Conservation (phyloP, 2,329 filamentous ascomycete species). For the Emergomyces orientalis region DNA sequence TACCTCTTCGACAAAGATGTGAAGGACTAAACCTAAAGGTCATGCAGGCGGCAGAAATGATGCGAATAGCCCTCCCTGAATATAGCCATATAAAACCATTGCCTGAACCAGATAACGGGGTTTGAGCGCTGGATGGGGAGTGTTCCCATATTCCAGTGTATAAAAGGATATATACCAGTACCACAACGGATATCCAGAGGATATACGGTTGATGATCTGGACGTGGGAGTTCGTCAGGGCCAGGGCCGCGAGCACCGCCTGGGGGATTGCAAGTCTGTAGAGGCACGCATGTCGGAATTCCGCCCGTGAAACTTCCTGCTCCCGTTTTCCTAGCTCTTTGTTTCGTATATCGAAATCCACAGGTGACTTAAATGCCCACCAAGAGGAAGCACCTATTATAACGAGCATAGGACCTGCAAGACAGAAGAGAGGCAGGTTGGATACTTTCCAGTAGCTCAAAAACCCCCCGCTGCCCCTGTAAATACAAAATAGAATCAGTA, state of each 20-base stretch:
- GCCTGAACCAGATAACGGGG: slow-evolving; percentile 46
- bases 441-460: slow-evolving; percentile 78
- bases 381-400: slow-evolving; percentile 55
- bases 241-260: slow-evolving; percentile 60
- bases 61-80: slow-evolving; percentile 77
- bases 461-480: slow-evolving; percentile 57
- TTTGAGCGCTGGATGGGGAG: slow-evolving; percentile 12
- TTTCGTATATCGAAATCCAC: slow-evolving; percentile 14
- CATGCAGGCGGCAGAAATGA: slow-evolving; percentile 86
- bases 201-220: slow-evolving; percentile 83
- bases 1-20: neutral
- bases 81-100: slow-evolving; percentile 70
- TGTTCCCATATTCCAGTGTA: slow-evolving; percentile 19
- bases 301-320: neutral
- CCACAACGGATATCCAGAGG: slow-evolving; percentile 83
- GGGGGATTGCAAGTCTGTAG: slow-evolving; percentile 57
- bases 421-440: slow-evolving; percentile 79
- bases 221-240: slow-evolving; percentile 79
- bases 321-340: slow-evolving; percentile 10
- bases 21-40: slow-evolving; percentile 11
- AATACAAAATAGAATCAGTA: slow-evolving; percentile 1
- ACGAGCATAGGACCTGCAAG: slow-evolving; percentile 69
- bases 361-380: slow-evolving; percentile 33
- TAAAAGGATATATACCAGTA: slow-evolving; percentile 64
- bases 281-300: slow-evolving; percentile 23